Evolutionary conservation across 1,284 basidiomycete genomes (phyloP), one percentile per base, ranked within the genome.

Genomic region (Veloporphyrellus conicus): DNA sequence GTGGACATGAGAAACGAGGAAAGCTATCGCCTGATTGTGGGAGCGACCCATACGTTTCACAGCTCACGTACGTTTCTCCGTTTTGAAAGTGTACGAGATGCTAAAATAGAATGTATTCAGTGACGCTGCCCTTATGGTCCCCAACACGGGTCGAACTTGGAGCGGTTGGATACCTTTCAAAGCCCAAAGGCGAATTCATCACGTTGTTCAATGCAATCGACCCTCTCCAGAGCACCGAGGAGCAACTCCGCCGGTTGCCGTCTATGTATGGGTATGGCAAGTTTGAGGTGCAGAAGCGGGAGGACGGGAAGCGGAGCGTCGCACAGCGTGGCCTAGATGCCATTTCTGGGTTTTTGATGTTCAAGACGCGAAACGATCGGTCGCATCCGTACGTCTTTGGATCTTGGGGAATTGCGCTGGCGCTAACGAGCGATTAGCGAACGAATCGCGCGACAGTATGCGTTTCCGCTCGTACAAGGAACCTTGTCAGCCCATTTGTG

Each of bases 51-150:
- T 54, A 72, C 76, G 20, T 89, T 82, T 65, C 82, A 90, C 62
- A 75, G 76, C 18, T 80, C 82, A 27, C 54, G 86, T 88, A 50
- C 53, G 85, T 70, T 6, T 28, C 19, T 35, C 32, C 9, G 16
- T 15, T 20, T 14, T 16, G 16, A 25, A n/a, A 25, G 19, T 9
- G 4, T 19, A n/a, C 5, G 23, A 5, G 28, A 42, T 48, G 28
- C 45, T 39, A 12, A 36, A 44, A 20, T n/a, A 18, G 31, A 10
- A 9, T 14, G 31, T 50, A 32, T 39, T 3, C 49, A 88, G 86
- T 89, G 52, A 81, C 74, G 0, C 67, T 87, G 7, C 82, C 87
- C 1, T 65, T 90, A 2, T 90, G 86, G 87, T 71, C 73, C 2
- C 88, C 88, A 1, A 65, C 72, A 1, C 69, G 57, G 2, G 74